Percentiles rank a stretch among this genome's conserved stretches.
phyloP scores from a whole-genome alignment of 495 filamentous ascomycete species.

The Acidiella bohemica region DNA sequence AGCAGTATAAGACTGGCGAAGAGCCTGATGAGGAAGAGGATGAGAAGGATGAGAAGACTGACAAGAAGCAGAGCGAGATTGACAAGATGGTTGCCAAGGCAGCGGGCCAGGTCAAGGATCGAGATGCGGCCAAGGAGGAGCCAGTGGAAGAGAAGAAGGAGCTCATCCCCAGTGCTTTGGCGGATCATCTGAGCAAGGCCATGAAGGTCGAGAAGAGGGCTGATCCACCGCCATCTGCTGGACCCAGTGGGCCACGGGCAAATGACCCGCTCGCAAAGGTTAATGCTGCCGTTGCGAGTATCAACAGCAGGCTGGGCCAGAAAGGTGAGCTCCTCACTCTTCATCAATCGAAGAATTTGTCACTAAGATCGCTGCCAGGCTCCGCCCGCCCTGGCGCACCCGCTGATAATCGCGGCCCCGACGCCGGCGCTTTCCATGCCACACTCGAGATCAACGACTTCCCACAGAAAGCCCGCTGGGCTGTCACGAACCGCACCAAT shows the following conservation, averaged over 20 bases:
- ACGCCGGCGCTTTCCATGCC: slow-evolving; percentile 93
- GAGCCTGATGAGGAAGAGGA: slow-evolving; percentile 74
- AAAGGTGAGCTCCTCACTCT: slow-evolving; percentile 34
- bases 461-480: slow-evolving; percentile 97
- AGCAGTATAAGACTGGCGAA: slow-evolving; percentile 79
- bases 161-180: slow-evolving; percentile 2
- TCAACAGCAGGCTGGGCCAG: slow-evolving; percentile 73
- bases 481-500: slow-evolving; percentile 96
- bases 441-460: slow-evolving; percentile 99
- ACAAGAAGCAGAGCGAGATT: slow-evolving; percentile 29
- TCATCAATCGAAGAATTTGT: too few species aligned
- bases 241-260: slow-evolving; percentile 23
- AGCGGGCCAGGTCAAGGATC: slow-evolving; percentile 11
- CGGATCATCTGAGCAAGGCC: slow-evolving; percentile 48
- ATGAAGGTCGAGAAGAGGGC: slow-evolving; percentile 71
- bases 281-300: slow-evolving; percentile 62
- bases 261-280: slow-evolving; percentile 77
- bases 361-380: slow-evolving; percentile 25
- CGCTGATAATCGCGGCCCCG: slow-evolving; percentile 96
- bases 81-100: slow-evolving; percentile 54
- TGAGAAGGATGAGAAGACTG: slow-evolving; percentile 41
- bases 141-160: slow-evolving; percentile 32
- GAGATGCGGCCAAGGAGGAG: slow-evolving; percentile 37
- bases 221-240: slow-evolving; percentile 32
- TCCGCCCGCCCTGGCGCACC: slow-evolving; percentile 80